Base-by-base conservation (phyloP, 108 stramenopile species). In the Skeletonema tropicum region DNA sequence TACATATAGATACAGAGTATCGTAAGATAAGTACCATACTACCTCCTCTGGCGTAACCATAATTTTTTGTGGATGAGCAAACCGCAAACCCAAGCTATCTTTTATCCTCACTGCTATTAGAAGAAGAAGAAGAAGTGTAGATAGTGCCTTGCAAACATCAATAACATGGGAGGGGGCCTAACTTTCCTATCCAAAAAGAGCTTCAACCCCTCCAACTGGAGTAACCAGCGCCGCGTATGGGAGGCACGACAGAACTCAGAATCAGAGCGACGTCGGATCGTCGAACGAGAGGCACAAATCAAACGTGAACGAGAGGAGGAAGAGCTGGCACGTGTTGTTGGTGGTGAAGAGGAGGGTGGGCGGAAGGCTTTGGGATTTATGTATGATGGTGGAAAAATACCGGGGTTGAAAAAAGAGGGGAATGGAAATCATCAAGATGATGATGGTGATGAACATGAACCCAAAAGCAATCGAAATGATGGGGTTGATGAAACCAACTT, bases 101-200 rank as follows among this genome's bases (percentile, higher is more conserved):
- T n/a, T n/a, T 35, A 35, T 35, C 33, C 5, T 7, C 2, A 35
- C 33, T 29, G 26, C 2, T 29, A 29, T 29, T 29, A 29, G 26
- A 29, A 29, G 26, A 1, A 29, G 26, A 29, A 29, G 26, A 1
- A 29, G 26, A 29, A 29, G 26, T 29, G 26, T 29, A 29, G 1
- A 2, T 29, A 29, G 26, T 29, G 26, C 2, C 26, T 29, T 29
- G 1, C 26, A 29, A 29, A 29, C 26, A 29, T 29, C 26, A 48
- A 9, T 12, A 65, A 36, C 46, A 95, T 95, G 94, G 94, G 92
- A 38, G 87, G 84, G 67, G 91, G 94, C 45, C 76, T 95, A 61
- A 86, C 87, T 30, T 95, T 95, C 75, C 76, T 95, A 39, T 90
- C 91, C 30, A 92, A 95, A 70, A 92, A 95, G 73, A 81, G 79